Conservation (phyloP, 2,329 filamentous ascomycete species). For the Claviceps africana region DNA sequence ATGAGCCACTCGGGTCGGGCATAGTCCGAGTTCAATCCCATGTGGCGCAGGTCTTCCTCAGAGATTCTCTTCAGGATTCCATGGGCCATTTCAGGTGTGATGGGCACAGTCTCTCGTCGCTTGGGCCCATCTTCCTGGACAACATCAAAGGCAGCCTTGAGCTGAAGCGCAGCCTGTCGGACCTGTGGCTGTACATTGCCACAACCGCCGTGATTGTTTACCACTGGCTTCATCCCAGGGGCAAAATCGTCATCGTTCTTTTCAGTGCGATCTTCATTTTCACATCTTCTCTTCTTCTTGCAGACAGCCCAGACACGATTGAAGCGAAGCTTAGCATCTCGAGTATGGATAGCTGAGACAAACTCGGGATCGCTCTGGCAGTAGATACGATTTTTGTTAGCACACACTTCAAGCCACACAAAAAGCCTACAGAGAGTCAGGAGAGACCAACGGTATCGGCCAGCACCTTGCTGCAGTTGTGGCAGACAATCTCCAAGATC, state of each 20-base stretch:
- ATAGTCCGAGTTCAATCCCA: conserved; percentile 89
- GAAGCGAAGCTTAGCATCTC: conserved; percentile 91
- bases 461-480: conserved; percentile 96
- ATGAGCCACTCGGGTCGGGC: conserved; percentile 98
- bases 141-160: conserved; percentile 61
- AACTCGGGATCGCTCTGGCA: conserved; percentile 73
- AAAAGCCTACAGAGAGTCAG: conserved; percentile 38
- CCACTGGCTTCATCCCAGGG: conserved; percentile 38
- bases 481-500: conserved; percentile 95
- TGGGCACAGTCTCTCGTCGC: conserved; percentile 62
- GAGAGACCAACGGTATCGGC: conserved; percentile 86
- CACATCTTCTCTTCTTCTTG: conserved; percentile 76
- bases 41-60: conserved; percentile 65
- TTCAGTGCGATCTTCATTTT: conserved; percentile 59
- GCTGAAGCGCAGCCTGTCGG: conserved; percentile 70
- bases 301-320: conserved; percentile 84
- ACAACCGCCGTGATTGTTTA: conserved; percentile 67
- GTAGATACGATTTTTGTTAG: conserved; percentile 36
- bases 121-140: conserved; percentile 53
- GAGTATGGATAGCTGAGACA: conserved; percentile 62
- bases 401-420: conserved; percentile 31
- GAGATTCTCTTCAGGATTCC: conserved; percentile 77
- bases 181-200: conserved; percentile 84
- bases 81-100: conserved; percentile 74
- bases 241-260: conserved; percentile 57